Conservation (phyloP, 352 stramenopile species). For the Phytophthora pseudosyringae region DNA sequence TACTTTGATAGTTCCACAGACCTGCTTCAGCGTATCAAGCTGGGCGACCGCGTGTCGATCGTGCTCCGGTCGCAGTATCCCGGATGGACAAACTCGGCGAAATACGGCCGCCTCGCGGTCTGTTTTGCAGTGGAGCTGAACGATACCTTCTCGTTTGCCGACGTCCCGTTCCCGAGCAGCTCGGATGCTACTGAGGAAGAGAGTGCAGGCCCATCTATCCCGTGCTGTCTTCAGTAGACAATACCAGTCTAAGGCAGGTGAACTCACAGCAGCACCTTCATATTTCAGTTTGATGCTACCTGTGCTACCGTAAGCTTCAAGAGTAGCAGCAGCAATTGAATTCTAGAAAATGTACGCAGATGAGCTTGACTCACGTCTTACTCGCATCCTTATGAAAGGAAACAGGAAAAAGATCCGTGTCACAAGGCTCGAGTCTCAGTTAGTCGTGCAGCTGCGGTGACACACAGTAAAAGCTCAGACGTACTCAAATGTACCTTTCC, state of each 20-base stretch:
- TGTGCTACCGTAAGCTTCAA: too few species aligned
- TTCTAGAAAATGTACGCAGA: not conserved
- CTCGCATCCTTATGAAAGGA: too few species aligned
- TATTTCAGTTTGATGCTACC: too few species aligned
- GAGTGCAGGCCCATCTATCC: slow-evolving; percentile 13
- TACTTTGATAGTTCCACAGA: slow-evolving; percentile 40
- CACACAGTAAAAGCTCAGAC: not conserved
- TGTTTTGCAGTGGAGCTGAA: slow-evolving; percentile 60
- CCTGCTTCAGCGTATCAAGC: slow-evolving; percentile 46
- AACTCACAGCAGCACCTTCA: not conserved
- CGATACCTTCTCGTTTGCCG: slow-evolving; percentile 53
- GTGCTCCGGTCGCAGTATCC: slow-evolving; percentile 66
- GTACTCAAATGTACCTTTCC: not conserved
- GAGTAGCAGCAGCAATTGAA: slow-evolving; percentile 3
- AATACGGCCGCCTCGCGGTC: slow-evolving; percentile 51
- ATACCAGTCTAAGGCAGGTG: not conserved
- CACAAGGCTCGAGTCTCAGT: not conserved
- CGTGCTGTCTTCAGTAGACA: slow-evolving; percentile 39
- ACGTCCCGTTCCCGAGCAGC: slow-evolving; percentile 45
- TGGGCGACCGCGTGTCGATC: slow-evolving; percentile 58
- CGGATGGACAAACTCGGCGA: slow-evolving; percentile 71
- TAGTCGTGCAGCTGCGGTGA: not conserved
- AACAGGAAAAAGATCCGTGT: not conserved
- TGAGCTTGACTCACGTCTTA: not conserved
- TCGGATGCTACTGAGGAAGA: slow-evolving; percentile 4